phyloP scores from a whole-genome alignment of 2,329 filamentous ascomycete genomes.

The Pseudogymnoascus sp. region DNA sequence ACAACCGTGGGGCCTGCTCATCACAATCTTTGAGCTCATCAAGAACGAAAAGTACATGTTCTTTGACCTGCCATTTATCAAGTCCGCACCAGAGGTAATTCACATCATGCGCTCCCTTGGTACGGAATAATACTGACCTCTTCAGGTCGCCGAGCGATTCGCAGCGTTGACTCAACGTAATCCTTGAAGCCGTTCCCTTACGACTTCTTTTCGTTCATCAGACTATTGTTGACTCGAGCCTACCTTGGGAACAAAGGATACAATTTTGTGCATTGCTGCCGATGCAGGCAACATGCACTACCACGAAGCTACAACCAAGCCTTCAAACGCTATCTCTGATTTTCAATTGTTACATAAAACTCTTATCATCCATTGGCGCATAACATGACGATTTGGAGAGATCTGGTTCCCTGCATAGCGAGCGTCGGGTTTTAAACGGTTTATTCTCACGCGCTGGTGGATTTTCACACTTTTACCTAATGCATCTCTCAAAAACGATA shows the following conservation, averaged over 20 bases:
- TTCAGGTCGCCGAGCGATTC: neutral
- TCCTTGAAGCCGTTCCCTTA: neutral
- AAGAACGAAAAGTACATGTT: slow-evolving; percentile 89
- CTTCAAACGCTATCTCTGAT: neutral
- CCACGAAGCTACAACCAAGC: neutral
- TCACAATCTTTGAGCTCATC: slow-evolving; percentile 78
- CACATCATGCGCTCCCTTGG: neutral
- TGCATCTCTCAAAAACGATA: slow-evolving; percentile 5
- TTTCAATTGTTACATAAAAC: slow-evolving; percentile 9
- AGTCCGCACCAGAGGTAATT: slow-evolving; percentile 74
- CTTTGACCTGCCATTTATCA: slow-evolving; percentile 88
- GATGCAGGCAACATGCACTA: neutral
- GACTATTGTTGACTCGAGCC: slow-evolving; percentile 3
- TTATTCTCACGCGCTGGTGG: neutral
- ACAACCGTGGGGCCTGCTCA: slow-evolving; percentile 90
- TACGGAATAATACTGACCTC: neutral
- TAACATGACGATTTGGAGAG: slow-evolving; percentile 6
- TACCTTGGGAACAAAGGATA: neutral
- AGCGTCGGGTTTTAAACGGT: slow-evolving; percentile 5
- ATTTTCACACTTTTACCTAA: neutral
- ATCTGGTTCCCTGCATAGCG: slow-evolving; percentile 8
- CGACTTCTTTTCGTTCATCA: neutral
- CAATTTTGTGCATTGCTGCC: neutral
- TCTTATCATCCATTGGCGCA: slow-evolving; percentile 2
- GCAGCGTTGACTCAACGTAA: neutral